Conservation (phyloP, 208 protist genomes). For the Leishmania martiniquensis region DNA sequence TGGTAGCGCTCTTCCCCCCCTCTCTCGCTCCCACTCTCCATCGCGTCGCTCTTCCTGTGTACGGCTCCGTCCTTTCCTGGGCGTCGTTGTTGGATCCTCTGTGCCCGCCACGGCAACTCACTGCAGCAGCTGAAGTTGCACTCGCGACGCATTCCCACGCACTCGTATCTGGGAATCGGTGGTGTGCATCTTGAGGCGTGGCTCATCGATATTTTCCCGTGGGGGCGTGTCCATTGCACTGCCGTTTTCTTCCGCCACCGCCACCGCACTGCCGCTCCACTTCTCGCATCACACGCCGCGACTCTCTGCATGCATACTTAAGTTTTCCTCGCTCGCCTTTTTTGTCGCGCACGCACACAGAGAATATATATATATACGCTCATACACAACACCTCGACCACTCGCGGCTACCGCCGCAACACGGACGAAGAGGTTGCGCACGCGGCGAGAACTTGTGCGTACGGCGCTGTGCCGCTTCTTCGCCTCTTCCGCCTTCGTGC, state of each 20-base stretch:
- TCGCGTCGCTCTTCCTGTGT: background rate
- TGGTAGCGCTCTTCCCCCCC: background rate
- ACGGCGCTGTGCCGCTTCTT: too few species aligned
- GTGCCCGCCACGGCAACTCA: background rate
- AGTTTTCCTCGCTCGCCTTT: too few species aligned
- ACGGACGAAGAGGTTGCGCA: too few species aligned
- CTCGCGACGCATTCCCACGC: background rate
- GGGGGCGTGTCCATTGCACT: background rate
- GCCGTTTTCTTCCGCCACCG: background rate
- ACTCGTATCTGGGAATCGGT: background rate
- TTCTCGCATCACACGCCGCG: background rate
- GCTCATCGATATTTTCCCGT: background rate
- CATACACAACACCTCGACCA: too few species aligned
- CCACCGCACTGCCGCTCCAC: background rate
- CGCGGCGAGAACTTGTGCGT: too few species aligned
- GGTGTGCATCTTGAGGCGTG: background rate
- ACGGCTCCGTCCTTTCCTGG: background rate
- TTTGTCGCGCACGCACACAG: too few species aligned
- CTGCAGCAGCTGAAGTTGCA: background rate
- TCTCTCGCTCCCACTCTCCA: background rate
- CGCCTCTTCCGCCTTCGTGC: background rate
- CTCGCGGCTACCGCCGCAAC: too few species aligned
- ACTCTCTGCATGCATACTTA: too few species aligned
- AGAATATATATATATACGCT: too few species aligned
- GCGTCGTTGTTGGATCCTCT: background rate